A percentile compares a stretch with the other conserved stretches of the same genome.
phyloP scores from a whole-genome alignment of 2,329 filamentous ascomycete genomes.

The Cladophialophora yegresii region DNA sequence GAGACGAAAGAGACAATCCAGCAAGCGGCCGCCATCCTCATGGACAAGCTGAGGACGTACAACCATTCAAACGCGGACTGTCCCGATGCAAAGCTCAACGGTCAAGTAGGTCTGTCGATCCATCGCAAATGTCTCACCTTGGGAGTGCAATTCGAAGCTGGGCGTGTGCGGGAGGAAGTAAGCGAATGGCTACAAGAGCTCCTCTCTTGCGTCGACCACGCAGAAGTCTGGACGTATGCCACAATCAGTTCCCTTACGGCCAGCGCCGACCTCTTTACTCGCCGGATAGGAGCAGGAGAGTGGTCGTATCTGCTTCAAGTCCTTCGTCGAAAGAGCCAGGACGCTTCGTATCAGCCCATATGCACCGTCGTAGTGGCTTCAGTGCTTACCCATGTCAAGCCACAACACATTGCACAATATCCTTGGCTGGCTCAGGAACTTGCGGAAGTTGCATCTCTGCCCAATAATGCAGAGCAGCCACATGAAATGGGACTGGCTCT shows the following conservation, averaged over 20 bases:
- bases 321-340: slow-evolving; percentile 7
- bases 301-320: slow-evolving; percentile 6
- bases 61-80: not conserved
- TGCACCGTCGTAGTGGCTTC: slow-evolving; percentile 13
- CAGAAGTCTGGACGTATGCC: slow-evolving; percentile 4
- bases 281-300: slow-evolving; percentile 2
- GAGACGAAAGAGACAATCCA: not conserved
- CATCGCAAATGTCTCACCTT: not conserved
- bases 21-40: not conserved
- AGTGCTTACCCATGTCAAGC: slow-evolving; percentile 13
- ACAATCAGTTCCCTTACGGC: slow-evolving; percentile 11
- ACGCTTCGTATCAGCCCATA: slow-evolving; percentile 2
- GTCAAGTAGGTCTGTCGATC: not conserved
- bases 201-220: not conserved
- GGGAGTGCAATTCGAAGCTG: not conserved
- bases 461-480: not conserved
- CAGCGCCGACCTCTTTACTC: slow-evolving; percentile 17
- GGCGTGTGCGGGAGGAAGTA: not conserved
- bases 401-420: slow-evolving; percentile 12
- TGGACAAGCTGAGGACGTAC: not conserved
- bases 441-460: slow-evolving; percentile 42
- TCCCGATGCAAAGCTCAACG: not conserved
- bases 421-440: slow-evolving; percentile 18
- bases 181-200: slow-evolving; percentile 7
- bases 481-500: slow-evolving; percentile 33